Evolutionary conservation across 108 stramenopile genomes (phyloP), one percentile per base, ranked within the genome.

Genomic region (Mediolabrus comicus): DNA sequence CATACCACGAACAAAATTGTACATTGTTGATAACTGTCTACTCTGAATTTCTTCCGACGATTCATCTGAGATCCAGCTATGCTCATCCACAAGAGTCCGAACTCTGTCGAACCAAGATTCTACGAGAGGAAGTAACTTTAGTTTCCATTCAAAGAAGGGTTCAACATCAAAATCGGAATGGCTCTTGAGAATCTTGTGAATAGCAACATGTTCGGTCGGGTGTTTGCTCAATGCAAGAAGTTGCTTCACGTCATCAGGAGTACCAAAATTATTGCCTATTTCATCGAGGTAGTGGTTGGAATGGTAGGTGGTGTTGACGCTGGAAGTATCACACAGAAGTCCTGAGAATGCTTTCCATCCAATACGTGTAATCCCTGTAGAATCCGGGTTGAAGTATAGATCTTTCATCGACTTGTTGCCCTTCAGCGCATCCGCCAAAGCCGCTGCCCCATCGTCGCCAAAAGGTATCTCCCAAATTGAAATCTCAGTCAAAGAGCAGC

Each of bases 241-340:
- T n/a, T n/a, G n/a, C n/a, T n/a, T n/a, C n/a, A n/a, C n/a, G n/a
- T n/a, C n/a, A n/a, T n/a, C n/a, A n/a, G n/a, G n/a, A n/a, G 41
- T 17, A 41, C 17, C n/a, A 5, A 4, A 41, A 3, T 3, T 41
- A 16, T 16, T 1, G 3, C 41, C 16, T 17, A 41, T 41, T 9
- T 0, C 10, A 14, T 41, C n/a, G 41, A 62, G 61, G 4, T 39
- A 51, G 61, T 62, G 61, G 46, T 62, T 62, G 41, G 61, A 62
- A 26, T 51, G 61, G 36, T 53, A 62, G 61, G 61, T 62, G 6
- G 46, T 62, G 61, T 46, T 62, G 61, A 62, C 43, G 14, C 46
- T 62, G 2, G 61, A 53, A 49, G 61, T 62, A 46, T 62, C 61
- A 19, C 61, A 62, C 4, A 62, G 41, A 51, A 62, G 43, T 16